Percentiles rank a stretch among this genome's conserved stretches.
These are phyloP conservation scores for Ophiostoma novo-ulmi DNA, from an alignment of 2,329 filamentous ascomycete genomes.

Conservation along the genomic window DNA sequence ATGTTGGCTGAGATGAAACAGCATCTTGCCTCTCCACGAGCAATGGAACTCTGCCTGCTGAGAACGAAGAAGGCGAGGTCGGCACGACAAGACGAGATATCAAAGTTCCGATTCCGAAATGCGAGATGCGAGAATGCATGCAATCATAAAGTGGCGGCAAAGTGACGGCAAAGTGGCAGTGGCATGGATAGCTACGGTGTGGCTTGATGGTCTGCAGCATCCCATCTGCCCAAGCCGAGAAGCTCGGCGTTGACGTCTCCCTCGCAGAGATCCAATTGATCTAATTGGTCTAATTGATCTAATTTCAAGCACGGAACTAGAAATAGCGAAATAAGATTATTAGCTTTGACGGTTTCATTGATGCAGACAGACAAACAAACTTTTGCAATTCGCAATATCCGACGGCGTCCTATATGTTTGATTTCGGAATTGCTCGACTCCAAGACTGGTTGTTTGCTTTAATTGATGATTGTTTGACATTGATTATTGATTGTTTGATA, in stretches of 20 bases:
- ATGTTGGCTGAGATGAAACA: neutral
- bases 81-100: too few relatives aligned
- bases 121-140: too few relatives aligned
- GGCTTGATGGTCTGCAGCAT: neutral
- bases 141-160: too few relatives aligned
- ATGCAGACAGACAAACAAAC: neutral
- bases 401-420: too few relatives aligned
- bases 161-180: neutral
- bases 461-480: too few relatives aligned
- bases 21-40: neutral
- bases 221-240: neutral
- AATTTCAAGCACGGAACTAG: conserved; percentile 3
- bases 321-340: conserved; percentile 3
- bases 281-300: neutral
- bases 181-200: neutral
- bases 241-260: neutral
- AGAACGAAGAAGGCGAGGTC: too few relatives aligned
- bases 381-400: too few relatives aligned
- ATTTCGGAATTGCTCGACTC: too few relatives aligned
- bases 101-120: too few relatives aligned
- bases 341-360: neutral
- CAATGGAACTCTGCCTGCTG: neutral
- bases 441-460: too few relatives aligned
- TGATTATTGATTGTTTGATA: too few relatives aligned
- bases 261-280: neutral